Base-by-base conservation (phyloP, 495 filamentous ascomycete genomes). In the Aspergillus wentii region DNA sequence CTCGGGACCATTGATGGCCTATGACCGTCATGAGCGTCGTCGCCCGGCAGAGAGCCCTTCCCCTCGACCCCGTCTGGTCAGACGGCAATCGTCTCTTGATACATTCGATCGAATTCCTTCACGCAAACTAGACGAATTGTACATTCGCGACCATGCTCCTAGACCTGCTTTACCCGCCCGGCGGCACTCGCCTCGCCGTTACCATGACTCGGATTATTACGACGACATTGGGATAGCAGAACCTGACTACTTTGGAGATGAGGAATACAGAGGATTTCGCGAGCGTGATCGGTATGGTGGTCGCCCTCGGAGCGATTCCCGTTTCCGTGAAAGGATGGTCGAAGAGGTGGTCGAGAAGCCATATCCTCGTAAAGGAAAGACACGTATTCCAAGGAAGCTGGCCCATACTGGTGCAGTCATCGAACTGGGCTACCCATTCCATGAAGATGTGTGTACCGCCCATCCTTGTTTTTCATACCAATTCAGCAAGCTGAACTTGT, bases 301-400 rank as follows among this genome's bases (percentile, higher is more conserved):
- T 31, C 59, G 60, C 9, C 69, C 62, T 17, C 72, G 66, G 27
- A 74, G 73, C 4, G 74, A 67, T 38, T 59, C 57, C 35, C 51
- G 57, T 41, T 55, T 54, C 39, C 47, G 53, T 34, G 50, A 64
- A 39, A 69, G 75, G 27, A 40, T 45, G 11, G 44, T 51, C 15
- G 53, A 68, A 44, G 57, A 61, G 36, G 52, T 43, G 17, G 61
- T 64, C 25, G 68, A 71, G 41, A 68, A 67, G 38, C 67, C 72
- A 28, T 82, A 84, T 45, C 86, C 84, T 13, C 87, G 88, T 59
- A 86, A 83, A 54, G 89, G 89, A 42, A 92, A 88, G 71, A 95
- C 89, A 8, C 74, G 83, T 36, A 86, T 95, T 61, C 89, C 89
- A 0, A 74, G 74, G 25, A 74, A 80, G 27, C 70, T 94, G 39